Conservation (phyloP, 106 monocot genomes). For the Narthecium ossifragum region DNA sequence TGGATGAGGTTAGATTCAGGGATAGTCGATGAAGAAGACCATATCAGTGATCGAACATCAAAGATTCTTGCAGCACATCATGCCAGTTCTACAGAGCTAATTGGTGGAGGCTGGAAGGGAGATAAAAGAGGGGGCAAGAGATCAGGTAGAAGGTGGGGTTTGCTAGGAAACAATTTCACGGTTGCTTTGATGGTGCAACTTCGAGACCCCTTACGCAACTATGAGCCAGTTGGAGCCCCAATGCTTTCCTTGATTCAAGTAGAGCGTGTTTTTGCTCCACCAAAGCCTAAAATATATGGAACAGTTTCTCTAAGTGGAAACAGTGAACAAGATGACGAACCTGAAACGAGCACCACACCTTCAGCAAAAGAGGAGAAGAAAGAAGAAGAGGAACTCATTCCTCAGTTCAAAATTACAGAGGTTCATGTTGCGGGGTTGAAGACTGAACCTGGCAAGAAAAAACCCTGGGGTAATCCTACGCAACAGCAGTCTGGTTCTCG, state of each 20-base stretch:
- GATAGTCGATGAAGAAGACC: constrained; percentile 64
- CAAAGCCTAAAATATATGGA: constrained; percentile 73
- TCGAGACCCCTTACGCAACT: constrained; percentile 87
- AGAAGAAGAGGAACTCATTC: constrained; percentile 39
- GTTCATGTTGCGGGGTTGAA: constrained; percentile 94
- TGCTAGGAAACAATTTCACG: constrained; percentile 90
- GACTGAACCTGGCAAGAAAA: constrained; percentile 63
- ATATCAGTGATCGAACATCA: constrained; percentile 73
- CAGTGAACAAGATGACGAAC: constrained; percentile 44
- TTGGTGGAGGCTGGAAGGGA: constrained; percentile 36
- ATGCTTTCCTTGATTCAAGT: constrained; percentile 98
- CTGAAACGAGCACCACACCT: constrained; percentile 24
- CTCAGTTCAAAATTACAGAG: constrained; percentile 79
- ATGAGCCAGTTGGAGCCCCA: constrained; percentile 89
- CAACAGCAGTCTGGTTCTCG: constrained; percentile 85
- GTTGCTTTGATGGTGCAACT: constrained; percentile 98
- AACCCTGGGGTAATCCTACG: constrained; percentile 50
- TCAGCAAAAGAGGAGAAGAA: constrained; percentile 30
- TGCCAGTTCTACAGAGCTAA: constrained; percentile 63
- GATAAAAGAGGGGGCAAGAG: constrained; percentile 51
- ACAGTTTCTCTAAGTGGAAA: constrained; percentile 53
- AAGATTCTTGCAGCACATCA: constrained; percentile 98
- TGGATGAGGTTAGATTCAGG: constrained; percentile 97
- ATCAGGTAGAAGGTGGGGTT: constrained; percentile 75
- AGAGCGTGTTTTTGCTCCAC: constrained; percentile 84